phyloP scores from a whole-genome alignment of 768 basidiomycete species.

The Leccinum rimulosum region DNA sequence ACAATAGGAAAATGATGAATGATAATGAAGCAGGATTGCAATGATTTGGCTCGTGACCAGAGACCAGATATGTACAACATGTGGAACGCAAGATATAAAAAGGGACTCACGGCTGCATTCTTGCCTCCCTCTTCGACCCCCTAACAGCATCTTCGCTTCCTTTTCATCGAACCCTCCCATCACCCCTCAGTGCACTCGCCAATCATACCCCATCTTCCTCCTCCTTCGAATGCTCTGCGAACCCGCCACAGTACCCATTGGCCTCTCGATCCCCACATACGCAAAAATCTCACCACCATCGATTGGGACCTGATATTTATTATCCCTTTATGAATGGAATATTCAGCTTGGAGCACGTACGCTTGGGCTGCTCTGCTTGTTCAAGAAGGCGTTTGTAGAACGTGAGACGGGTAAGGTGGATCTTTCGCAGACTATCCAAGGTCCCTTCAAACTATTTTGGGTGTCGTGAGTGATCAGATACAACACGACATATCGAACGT shows the following conservation, averaged over 20 bases:
- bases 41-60: not conserved
- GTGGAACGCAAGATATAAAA: not conserved
- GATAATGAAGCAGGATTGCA: not conserved
- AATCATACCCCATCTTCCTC: conserved; percentile 44
- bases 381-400: conserved; percentile 80
- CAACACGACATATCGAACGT: not conserved
- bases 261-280: conserved; percentile 60
- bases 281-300: conserved; percentile 34
- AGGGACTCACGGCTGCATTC: conserved; percentile 67
- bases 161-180: conserved; percentile 61
- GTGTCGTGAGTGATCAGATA: conserved; percentile 2
- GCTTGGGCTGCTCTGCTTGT: conserved; percentile 74
- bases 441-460: conserved; percentile 42
- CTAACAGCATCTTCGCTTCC: conserved; percentile 64
- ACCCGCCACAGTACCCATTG: conserved; percentile 73
- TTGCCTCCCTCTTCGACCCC: conserved; percentile 58
- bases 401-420: conserved; percentile 56
- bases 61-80: not conserved
- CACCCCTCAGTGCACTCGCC: conserved; percentile 46
- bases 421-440: conserved; percentile 37
- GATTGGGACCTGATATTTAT: conserved; percentile 6
- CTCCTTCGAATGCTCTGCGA: conserved; percentile 46
- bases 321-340: conserved; percentile 55
- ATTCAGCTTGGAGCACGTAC: conserved; percentile 82
- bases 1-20: not conserved